Percentiles rank a stretch among this genome's conserved stretches.
phyloP scores from a whole-genome alignment of 441 rosid species.

The Euphorbia celastroides region DNA sequence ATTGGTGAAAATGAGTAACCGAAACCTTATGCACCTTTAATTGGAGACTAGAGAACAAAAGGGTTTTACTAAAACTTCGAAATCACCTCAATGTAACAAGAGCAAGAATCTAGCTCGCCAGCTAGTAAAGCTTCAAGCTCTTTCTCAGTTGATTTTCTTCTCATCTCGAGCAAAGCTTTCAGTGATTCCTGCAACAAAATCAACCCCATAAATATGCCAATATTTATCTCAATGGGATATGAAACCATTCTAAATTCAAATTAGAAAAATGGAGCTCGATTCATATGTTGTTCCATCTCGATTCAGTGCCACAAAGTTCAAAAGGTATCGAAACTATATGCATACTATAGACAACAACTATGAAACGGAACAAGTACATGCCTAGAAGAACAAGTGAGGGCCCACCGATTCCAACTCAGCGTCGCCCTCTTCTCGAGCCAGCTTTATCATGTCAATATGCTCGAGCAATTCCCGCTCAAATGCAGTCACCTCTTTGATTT shows the following conservation, averaged over 20 bases:
- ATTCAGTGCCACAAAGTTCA: background rate
- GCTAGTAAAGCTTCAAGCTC: conserved; percentile 92
- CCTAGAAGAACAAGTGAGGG: conserved; percentile 59
- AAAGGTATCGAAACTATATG: background rate
- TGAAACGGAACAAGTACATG: conserved; percentile 43
- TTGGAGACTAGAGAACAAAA: background rate
- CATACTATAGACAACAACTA: conserved; percentile 6
- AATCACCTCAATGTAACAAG: conserved; percentile 81
- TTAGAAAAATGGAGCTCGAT: background rate
- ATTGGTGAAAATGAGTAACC: background rate
- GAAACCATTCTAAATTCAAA: background rate
- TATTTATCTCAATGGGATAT: background rate
- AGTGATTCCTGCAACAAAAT: conserved; percentile 55
- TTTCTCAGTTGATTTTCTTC: conserved; percentile 73
- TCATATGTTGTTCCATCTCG: background rate
- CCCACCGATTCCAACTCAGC: conserved; percentile 94
- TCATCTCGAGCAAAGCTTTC: conserved; percentile 68
- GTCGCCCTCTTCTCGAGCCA: conserved; percentile 87
- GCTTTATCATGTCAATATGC: conserved; percentile 90
- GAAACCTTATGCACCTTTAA: no score
- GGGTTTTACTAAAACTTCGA: conserved; percentile 5
- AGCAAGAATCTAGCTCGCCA: conserved; percentile 68
- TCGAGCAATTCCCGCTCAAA: conserved; percentile 82
- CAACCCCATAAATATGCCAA: background rate
- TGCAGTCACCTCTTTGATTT: conserved; percentile 68